Percentiles rank a stretch among this genome's conserved stretches.
phyloP scores from a whole-genome alignment of 148 eudicot genomes.

The Arctostaphylos glauca region DNA sequence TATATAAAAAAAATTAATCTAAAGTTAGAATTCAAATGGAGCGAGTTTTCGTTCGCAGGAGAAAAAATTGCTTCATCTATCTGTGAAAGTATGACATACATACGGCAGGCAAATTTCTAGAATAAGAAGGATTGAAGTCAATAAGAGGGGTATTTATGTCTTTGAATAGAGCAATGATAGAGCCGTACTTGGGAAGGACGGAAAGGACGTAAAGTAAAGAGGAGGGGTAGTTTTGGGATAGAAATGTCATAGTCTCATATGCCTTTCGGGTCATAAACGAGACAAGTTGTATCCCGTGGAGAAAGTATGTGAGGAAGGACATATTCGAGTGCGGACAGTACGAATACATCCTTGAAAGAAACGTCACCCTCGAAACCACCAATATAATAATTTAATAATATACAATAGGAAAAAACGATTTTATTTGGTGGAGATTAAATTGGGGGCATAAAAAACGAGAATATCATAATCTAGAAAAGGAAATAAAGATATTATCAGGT shows the following conservation, averaged over 20 bases:
- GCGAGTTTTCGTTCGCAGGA: too few species aligned
- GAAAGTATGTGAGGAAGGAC: constrained; percentile 64
- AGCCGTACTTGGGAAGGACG: constrained; percentile 76
- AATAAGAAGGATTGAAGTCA: not conserved
- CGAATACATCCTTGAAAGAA: constrained; percentile 15
- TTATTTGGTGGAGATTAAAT: not conserved
- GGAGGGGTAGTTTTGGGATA: constrained; percentile 26
- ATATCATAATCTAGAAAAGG: not conserved
- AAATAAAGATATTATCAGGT: not conserved
- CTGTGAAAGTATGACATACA: too few species aligned
- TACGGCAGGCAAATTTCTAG: too few species aligned
- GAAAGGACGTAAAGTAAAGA: constrained; percentile 30
- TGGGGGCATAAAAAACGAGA: not conserved
- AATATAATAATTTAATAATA: too few species aligned
- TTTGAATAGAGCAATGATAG: constrained; percentile 9
- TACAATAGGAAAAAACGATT: not conserved
- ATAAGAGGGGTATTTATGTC: constrained; percentile 24
- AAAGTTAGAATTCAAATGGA: too few species aligned
- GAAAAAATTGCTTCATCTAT: too few species aligned
- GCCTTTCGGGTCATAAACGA: constrained; percentile 11
- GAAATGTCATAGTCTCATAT: constrained; percentile 18
- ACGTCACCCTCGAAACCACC: not conserved
- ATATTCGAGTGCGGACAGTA: constrained; percentile 42
- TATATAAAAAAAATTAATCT: too few species aligned
- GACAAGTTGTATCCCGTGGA: constrained; percentile 49